Percentiles rank a stretch among this genome's conserved stretches.
Conservation (phyloP, 2,329 filamentous ascomycete species). For the Fusarium scirpi region DNA sequence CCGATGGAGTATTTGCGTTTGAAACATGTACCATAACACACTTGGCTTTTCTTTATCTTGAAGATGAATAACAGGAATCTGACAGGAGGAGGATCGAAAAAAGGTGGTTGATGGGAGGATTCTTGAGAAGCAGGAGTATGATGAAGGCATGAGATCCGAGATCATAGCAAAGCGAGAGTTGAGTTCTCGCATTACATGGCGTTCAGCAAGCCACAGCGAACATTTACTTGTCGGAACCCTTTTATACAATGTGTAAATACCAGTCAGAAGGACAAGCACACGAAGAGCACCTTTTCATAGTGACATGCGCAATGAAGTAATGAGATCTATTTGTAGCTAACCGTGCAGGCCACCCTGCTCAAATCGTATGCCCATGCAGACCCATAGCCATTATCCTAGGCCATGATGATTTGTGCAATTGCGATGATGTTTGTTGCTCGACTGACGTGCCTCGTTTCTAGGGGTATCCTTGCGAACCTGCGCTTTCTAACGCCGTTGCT, state of each 20-base stretch:
- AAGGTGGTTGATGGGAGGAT: slow-evolving; percentile 17
- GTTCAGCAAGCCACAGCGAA: slow-evolving; percentile 36
- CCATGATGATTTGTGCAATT: slow-evolving; percentile 2
- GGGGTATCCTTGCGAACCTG: slow-evolving; percentile 40
- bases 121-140: slow-evolving; percentile 7
- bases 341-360: background rate
- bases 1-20: slow-evolving; percentile 18
- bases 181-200: slow-evolving; percentile 33
- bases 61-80: slow-evolving; percentile 26
- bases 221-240: slow-evolving; percentile 29
- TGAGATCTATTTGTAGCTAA: slow-evolving; percentile 23
- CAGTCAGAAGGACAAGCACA: background rate
- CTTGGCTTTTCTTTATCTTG: slow-evolving; percentile 21
- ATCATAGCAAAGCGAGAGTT: slow-evolving; percentile 32
- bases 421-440: slow-evolving; percentile 17
- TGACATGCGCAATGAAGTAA: slow-evolving; percentile 1
- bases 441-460: slow-evolving; percentile 21
- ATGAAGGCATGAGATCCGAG: slow-evolving; percentile 17
- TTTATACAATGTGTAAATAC: background rate
- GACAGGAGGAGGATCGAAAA: slow-evolving; percentile 7
- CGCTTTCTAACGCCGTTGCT: slow-evolving; percentile 16
- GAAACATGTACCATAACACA: slow-evolving; percentile 43
- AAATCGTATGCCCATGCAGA: background rate
- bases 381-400: background rate
- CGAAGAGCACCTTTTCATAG: slow-evolving; percentile 1